A percentile compares a stretch with the other conserved stretches of the same genome.
phyloP scores from a whole-genome alignment of 352 stramenopile species.

The Globisporangium irregulare region DNA sequence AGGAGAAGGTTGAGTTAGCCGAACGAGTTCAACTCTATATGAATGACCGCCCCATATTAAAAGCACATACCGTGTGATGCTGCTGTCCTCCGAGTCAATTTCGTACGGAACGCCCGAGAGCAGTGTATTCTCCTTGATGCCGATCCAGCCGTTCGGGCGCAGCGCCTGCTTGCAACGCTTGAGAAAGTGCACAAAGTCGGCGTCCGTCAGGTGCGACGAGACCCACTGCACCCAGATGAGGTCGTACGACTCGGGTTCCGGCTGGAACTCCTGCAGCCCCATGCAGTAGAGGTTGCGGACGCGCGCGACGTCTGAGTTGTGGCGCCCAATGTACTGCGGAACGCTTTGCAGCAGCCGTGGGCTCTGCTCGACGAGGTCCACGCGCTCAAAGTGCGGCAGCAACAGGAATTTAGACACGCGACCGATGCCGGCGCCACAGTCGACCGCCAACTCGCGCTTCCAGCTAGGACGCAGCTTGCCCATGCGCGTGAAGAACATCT shows the following conservation, averaged over 20 bases:
- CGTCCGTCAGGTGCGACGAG: conserved; percentile 93
- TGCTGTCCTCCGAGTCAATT: conserved; percentile 93
- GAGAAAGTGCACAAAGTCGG: conserved; percentile 93
- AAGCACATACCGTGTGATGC: conserved; percentile 75
- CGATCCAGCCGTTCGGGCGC: conserved; percentile 52
- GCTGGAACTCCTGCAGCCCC: conserved; percentile 91
- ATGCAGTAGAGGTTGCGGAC: conserved; percentile 87
- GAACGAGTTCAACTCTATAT: neutral
- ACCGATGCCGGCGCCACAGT: conserved; percentile 93
- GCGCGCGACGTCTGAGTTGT: conserved; percentile 24
- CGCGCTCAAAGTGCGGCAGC: conserved; percentile 79
- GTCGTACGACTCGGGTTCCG: conserved; percentile 78
- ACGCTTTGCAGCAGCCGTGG: conserved; percentile 85
- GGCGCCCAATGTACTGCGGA: conserved; percentile 82
- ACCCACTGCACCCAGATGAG: conserved; percentile 98
- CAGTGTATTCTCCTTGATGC: conserved; percentile 92
- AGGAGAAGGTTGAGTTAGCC: neutral
- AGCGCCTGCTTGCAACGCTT: conserved; percentile 80
- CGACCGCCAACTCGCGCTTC: conserved; percentile 43
- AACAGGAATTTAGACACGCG: conserved; percentile 94
- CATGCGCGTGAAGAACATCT: conserved; percentile 49
- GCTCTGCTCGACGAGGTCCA: conserved; percentile 95
- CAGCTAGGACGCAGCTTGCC: conserved; percentile 44
- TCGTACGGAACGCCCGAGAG: conserved; percentile 78
- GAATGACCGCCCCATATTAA: too few relatives aligned